Conservation (phyloP, 805 yeast species). For the Debaryomyces hansenii region DNA sequence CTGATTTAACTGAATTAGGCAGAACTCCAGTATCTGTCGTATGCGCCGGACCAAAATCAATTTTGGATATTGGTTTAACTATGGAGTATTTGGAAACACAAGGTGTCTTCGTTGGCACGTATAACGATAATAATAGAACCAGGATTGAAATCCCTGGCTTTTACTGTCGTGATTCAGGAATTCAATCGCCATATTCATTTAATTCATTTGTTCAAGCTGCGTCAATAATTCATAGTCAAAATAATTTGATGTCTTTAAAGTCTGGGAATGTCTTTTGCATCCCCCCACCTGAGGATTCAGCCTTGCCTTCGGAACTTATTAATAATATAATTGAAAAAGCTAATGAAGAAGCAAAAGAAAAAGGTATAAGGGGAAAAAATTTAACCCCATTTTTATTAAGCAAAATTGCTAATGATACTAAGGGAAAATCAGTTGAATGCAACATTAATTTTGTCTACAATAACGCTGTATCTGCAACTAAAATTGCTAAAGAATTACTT, state of each 20-base stretch:
- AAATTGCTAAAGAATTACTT: constrained; percentile 59
- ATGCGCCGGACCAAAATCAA: constrained; percentile 89
- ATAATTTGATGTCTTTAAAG: constrained; percentile 45
- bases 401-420: constrained; percentile 64
- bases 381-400: constrained; percentile 76
- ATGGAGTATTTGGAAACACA: constrained; percentile 87
- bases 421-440: constrained; percentile 67
- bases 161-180: constrained; percentile 74
- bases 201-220: constrained; percentile 61
- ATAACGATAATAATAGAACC: constrained; percentile 36
- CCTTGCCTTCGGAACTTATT: constrained; percentile 56
- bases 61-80: constrained; percentile 76
- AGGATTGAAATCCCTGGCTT: constrained; percentile 69
- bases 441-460: constrained; percentile 76
- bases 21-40: constrained; percentile 86
- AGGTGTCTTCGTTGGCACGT: constrained; percentile 82
- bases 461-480: constrained; percentile 68
- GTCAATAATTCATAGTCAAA: constrained; percentile 47
- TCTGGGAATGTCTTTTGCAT: constrained; percentile 80
- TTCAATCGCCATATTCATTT: constrained; percentile 66
- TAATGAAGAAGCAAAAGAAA: constrained; percentile 49
- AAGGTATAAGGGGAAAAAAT: constrained; percentile 66
- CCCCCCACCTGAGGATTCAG: constrained; percentile 71
- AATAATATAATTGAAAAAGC: constrained; percentile 59
- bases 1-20: constrained; percentile 83